These are phyloP conservation scores for Mortierella sp. DNA, from an alignment of 371 early-diverging fungal genomes.

Conservation along the genomic window DNA sequence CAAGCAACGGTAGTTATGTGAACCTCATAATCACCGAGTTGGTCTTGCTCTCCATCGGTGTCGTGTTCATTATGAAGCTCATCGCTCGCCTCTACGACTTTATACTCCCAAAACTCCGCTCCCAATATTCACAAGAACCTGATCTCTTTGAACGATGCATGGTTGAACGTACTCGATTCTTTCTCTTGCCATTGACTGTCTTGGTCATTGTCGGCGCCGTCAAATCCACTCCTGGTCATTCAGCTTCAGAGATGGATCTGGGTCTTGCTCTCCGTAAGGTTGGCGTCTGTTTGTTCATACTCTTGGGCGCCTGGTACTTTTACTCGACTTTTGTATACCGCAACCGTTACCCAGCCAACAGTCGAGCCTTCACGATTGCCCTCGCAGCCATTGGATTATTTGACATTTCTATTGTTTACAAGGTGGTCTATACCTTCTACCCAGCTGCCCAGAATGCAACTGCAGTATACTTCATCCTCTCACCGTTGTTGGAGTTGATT, in stretches of 20 bases:
- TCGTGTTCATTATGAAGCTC: slow-evolving; percentile 30
- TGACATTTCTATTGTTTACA: slow-evolving; percentile 29
- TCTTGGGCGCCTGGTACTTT: slow-evolving; percentile 15
- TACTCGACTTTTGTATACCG: slow-evolving; percentile 17
- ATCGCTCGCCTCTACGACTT: slow-evolving; percentile 12
- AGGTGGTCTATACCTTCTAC: slow-evolving; percentile 27
- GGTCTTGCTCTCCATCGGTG: slow-evolving; percentile 26
- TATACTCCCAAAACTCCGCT: slow-evolving; percentile 23
- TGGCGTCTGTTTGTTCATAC: slow-evolving; percentile 13
- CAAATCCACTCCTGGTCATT: slow-evolving; percentile 6
- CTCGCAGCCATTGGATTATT: slow-evolving; percentile 7
- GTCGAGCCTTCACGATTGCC: slow-evolving; percentile 16
- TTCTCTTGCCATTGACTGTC: slow-evolving; percentile 19
- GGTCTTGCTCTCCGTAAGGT: slow-evolving; percentile 35
- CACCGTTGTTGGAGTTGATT: slow-evolving; percentile 21
- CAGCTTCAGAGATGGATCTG: background rate
- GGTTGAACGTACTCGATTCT: slow-evolving; percentile 16
- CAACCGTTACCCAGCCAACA: slow-evolving; percentile 10
- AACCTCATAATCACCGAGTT: slow-evolving; percentile 10
- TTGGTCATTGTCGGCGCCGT: slow-evolving; percentile 20
- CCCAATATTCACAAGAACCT: background rate
- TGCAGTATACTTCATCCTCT: slow-evolving; percentile 17
- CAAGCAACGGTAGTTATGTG: background rate
- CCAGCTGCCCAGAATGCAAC: slow-evolving; percentile 9
- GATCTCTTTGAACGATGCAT: slow-evolving; percentile 25